phyloP scores from a whole-genome alignment of 2,329 filamentous ascomycete species.

The Verticillium tricorpus region DNA sequence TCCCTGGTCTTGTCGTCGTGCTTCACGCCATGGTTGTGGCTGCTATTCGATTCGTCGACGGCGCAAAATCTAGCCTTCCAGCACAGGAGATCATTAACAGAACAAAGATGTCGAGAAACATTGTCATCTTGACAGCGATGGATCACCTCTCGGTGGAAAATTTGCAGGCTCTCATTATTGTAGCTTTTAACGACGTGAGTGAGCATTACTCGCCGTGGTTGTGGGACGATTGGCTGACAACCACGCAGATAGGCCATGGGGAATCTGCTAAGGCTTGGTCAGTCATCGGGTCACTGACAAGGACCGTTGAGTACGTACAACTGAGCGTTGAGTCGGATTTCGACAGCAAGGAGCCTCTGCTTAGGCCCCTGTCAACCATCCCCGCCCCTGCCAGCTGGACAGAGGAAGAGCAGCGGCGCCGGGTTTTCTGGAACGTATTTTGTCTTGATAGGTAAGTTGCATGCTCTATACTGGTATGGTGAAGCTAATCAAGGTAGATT shows the following conservation, averaged over 20 bases:
- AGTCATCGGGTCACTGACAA: conserved; percentile 12
- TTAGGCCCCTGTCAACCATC: conserved; percentile 21
- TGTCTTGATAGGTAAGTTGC: conserved; percentile 22
- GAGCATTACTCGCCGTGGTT: neutral
- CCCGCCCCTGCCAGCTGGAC: conserved; percentile 24
- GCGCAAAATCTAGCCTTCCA: conserved; percentile 11
- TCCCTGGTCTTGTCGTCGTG: conserved; percentile 22
- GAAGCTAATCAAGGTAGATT: conserved; percentile 7
- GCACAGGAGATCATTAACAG: neutral
- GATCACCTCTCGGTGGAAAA: conserved; percentile 29
- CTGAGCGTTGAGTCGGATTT: conserved; percentile 14
- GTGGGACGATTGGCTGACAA: neutral
- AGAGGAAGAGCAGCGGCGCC: conserved; percentile 24
- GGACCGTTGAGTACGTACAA: conserved; percentile 14
- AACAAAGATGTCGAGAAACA: conserved; percentile 10
- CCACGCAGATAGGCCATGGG: conserved; percentile 12
- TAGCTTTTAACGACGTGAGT: conserved; percentile 30
- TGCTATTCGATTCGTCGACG: conserved; percentile 19
- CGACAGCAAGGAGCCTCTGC: conserved; percentile 8
- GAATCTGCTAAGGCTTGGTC: conserved; percentile 15
- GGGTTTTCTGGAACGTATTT: conserved; percentile 29
- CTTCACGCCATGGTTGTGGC: conserved; percentile 30
- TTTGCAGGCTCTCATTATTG: conserved; percentile 30
- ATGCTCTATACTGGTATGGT: too few relatives aligned
- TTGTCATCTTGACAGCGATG: conserved; percentile 25